These are phyloP conservation scores for Hyparrhenia diplandra DNA, from an alignment of 176 grass and related monocot genomes.

Conservation along the genomic window DNA sequence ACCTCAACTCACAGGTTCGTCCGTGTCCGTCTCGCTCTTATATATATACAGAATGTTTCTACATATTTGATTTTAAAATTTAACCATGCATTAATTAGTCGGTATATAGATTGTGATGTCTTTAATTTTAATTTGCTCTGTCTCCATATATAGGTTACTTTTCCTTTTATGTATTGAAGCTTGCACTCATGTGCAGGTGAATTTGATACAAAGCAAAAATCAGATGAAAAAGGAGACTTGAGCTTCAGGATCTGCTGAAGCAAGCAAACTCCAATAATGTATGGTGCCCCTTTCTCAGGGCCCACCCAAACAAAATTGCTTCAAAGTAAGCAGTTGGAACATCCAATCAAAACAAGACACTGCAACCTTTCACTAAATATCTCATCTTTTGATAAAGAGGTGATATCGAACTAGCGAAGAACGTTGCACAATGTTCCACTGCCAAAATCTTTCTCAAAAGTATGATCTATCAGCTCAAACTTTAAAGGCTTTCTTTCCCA, in stretches of 20 bases:
- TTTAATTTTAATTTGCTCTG: neutral
- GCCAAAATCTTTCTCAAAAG: neutral
- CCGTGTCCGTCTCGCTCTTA: neutral
- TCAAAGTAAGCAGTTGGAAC: neutral
- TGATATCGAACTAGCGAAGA: neutral
- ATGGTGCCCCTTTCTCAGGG: conserved; percentile 13
- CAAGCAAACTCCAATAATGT: conserved; percentile 33
- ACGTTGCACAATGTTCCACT: neutral
- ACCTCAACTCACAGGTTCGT: conserved; percentile 36
- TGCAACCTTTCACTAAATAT: neutral
- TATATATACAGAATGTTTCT: neutral
- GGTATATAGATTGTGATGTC: neutral
- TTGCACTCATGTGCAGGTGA: conserved; percentile 55
- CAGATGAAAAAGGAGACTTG: conserved; percentile 37
- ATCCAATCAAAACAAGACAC: neutral
- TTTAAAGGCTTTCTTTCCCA: too few species aligned
- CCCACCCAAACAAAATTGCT: neutral
- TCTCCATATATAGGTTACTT: neutral
- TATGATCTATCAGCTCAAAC: neutral
- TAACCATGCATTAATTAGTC: neutral
- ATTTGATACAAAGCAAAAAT: conserved; percentile 41
- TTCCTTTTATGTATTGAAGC: conserved; percentile 37
- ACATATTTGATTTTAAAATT: neutral
- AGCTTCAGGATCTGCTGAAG: conserved; percentile 35
- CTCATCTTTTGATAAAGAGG: neutral